Evolutionary conservation across 2,329 filamentous ascomycete species (phyloP).

Genomic region (Sclerotinia nivalis): DNA sequence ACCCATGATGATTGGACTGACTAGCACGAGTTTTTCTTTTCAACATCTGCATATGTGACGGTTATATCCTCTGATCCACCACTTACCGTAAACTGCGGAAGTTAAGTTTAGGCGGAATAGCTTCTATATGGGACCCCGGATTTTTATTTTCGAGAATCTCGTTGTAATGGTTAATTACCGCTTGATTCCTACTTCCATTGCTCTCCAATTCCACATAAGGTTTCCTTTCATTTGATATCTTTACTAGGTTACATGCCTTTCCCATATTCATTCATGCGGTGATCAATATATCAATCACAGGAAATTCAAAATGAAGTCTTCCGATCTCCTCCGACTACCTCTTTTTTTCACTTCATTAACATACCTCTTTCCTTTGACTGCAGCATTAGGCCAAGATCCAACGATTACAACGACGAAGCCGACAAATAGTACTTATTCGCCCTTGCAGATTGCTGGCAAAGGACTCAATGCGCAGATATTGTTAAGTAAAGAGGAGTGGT

Average conservation of each 20-base stretch:
- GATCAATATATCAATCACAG: neutral
- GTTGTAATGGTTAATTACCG: neutral
- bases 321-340: neutral
- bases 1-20: neutral
- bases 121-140: conserved; percentile 5
- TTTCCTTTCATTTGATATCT: neutral
- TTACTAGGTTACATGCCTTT: neutral
- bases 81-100: neutral
- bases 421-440: conserved; percentile 2
- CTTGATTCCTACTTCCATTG: conserved; percentile 1
- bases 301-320: conserved; percentile 5
- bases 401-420: conserved; percentile 41
- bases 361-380: conserved; percentile 3
- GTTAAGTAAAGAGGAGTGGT: conserved; percentile 61
- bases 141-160: neutral
- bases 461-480: conserved; percentile 52
- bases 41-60: conserved; percentile 1
- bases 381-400: conserved; percentile 14
- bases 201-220: neutral
- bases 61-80: neutral
- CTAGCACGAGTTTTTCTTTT: neutral
- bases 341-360: conserved; percentile 3
- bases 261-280: neutral
- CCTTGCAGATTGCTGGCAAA: conserved; percentile 35
- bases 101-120: neutral